Base-by-base conservation (phyloP, 768 basidiomycete genomes). In the Pleurotus pulmonarius region DNA sequence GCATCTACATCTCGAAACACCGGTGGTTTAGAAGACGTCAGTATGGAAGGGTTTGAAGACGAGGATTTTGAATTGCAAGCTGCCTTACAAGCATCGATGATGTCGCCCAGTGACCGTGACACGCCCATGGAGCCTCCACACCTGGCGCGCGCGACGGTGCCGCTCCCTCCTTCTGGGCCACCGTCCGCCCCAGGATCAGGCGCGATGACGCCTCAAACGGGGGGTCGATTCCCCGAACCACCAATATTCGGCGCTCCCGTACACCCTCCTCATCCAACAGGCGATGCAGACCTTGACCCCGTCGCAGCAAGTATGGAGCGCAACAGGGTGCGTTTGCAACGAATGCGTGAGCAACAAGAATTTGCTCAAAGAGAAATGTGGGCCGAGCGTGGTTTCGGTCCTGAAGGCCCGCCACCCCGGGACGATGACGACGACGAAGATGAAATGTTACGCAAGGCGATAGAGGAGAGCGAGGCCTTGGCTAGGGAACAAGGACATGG, bases 61-160 rank as follows among this genome's bases (percentile, higher is more conserved):
- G 93, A 94, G 65, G 94, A 97, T 67, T 80, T 85, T 63, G 90
- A 92, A 57, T 80, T 96, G 2, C 94, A 97, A 67, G 89, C 85
- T 4, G 94, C 90, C 0, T 73, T 95, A 48, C 91, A 92, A 63
- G 93, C 92, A 2, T 94, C 92, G 3, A 71, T 95, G 43, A 73
- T 74, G 65, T 58, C 62, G 41, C 20, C 51, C n/a, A 18, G 58
- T 41, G 39, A 39, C 26, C 29, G 29, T 34, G 53, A 58, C 49
- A 40, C 12, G 55, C 67, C 26, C 60, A 65, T 44, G 43, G 67
- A 15, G 56, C 65, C 64, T 55, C 71, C 56, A 53, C 69, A 56
- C 57, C 66, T 63, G 62, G 56, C 52, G 55, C 71, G 38, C 58
- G 69, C 57, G 57, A 70, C 7, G 61, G 69, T 56, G 57, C 69